phyloP scores from a whole-genome alignment of 306 rosid species.

The Pueraria montana region DNA sequence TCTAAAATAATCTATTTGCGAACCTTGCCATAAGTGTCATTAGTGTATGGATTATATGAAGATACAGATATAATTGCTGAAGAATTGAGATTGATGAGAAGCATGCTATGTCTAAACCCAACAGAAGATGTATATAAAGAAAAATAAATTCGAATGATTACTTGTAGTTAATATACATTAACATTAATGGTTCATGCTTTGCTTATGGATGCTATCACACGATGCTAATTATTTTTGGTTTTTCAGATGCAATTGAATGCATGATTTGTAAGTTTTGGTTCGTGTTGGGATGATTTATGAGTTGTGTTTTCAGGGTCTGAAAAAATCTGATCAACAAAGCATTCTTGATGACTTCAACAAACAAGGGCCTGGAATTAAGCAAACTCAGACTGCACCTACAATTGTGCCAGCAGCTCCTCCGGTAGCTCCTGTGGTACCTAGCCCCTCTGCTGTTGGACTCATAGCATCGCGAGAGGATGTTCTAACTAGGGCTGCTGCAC shows the following conservation, averaged over 20 bases:
- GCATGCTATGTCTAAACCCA: background rate
- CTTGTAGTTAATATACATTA: background rate
- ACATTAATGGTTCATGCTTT: background rate
- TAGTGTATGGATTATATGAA: background rate
- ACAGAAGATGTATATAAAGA: background rate
- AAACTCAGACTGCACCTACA: constrained; percentile 68
- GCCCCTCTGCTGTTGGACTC: constrained; percentile 67
- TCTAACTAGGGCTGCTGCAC: constrained; percentile 94
- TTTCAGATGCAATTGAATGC: constrained; percentile 40
- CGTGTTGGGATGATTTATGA: constrained; percentile 34
- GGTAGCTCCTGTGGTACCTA: constrained; percentile 60
- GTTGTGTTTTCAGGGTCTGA: constrained; percentile 80
- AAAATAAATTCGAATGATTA: background rate
- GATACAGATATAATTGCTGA: background rate
- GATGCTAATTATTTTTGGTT: constrained; percentile 6
- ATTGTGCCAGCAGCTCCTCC: constrained; percentile 62
- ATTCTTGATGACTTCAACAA: constrained; percentile 95
- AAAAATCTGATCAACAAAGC: constrained; percentile 88
- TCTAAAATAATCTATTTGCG: background rate
- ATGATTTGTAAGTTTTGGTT: constrained; percentile 26
- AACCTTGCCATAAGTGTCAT: background rate
- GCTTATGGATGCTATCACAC: constrained; percentile 30
- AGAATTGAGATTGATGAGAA: background rate
- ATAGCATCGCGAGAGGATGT: constrained; percentile 85
- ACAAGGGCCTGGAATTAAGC: constrained; percentile 86